Evolutionary conservation across 169 alveolate genomes (phyloP), one percentile per base, ranked within the genome.

Genomic region (Cystoisospora suis): DNA sequence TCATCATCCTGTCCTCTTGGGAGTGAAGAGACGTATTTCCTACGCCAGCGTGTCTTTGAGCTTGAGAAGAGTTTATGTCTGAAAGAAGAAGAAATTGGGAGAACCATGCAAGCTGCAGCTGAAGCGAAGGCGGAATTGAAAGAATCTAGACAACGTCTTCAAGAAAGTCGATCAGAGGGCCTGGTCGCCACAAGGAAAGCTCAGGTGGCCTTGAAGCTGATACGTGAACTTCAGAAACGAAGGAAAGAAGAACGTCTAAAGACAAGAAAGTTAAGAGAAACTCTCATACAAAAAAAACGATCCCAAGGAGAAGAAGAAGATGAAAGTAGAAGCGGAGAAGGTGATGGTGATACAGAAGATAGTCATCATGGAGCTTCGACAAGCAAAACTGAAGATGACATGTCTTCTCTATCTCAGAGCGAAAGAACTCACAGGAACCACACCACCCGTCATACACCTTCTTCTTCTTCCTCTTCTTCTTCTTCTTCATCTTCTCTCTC

Each of bases 81-180:
- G 36, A 72, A 72, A 17, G 83, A 72, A 29, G 83, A 34, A 38
- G 83, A 72, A 38, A 72, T 72, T 29, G 83, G 83, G 40, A 46
- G 83, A 4, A 72, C 56, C 34, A n/a, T 72, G 53, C 83, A 72
- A 32, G 83, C 83, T 34, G 53, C 42, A 3, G 83, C 83, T 36
- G 83, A 72, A n/a, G 38, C 83, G 32, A 46, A 40, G 32, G 53
- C 83, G 27, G 83, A 72, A 5, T 53, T 72, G 58, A 38, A 29
- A 17, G 34, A 56, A 1, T 72, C 58, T 38, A 34, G 56, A 20
- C 83, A 72, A 56, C 38, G 42, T 46, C 83, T 72, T 2, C 83
- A 40, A 15, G 83, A 32, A 38, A 23, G 32, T 40, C 47, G 83
- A 34, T 72, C 58, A 15, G 56, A 72, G 56, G 53, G 58, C 56